phyloP scores from a whole-genome alignment of 768 basidiomycete genomes.

The Leucocoprinus sp. region DNA sequence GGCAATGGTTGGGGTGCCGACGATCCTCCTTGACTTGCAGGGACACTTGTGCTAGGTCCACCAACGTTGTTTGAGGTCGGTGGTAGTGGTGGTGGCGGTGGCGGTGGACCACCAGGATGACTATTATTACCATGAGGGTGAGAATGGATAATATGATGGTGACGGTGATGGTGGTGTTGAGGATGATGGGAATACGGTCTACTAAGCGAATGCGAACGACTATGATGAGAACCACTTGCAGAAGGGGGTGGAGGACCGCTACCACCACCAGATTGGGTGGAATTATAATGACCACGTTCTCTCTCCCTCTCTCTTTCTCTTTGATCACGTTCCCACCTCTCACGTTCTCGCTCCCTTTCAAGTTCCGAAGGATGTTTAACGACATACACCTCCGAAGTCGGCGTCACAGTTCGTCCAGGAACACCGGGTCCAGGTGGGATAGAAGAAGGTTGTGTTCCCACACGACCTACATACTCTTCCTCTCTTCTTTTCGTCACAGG shows the following conservation, averaged over 20 bases:
- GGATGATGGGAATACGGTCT: constrained; percentile 2
- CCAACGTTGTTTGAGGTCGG: neutral
- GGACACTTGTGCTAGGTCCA: neutral
- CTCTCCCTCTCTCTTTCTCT: constrained; percentile 11
- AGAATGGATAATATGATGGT: neutral
- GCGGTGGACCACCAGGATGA: constrained; percentile 1
- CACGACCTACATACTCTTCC: constrained; percentile 3
- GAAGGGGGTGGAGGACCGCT: constrained; percentile 3
- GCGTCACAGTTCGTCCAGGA: constrained; percentile 3
- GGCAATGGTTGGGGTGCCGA: neutral
- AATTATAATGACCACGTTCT: constrained; percentile 7
- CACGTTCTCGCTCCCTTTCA: constrained; percentile 12
- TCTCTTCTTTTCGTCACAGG: constrained; percentile 4
- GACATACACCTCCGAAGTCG: neutral
- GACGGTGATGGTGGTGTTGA: constrained; percentile 1
- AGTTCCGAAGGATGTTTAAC: constrained; percentile 8
- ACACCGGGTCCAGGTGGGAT: constrained; percentile 7
- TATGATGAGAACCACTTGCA: neutral
- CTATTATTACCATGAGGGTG: neutral
- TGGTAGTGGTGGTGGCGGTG: constrained; percentile 1
- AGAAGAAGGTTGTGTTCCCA: neutral
- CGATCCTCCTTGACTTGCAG: constrained; percentile 1
- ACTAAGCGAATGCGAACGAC: constrained; percentile 4
- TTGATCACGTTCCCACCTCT: constrained; percentile 12
- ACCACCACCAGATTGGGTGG: neutral